Evolutionary conservation across 805 yeast species (phyloP), one percentile per base, ranked within the genome.

Genomic region (Ogataea siamensis): DNA sequence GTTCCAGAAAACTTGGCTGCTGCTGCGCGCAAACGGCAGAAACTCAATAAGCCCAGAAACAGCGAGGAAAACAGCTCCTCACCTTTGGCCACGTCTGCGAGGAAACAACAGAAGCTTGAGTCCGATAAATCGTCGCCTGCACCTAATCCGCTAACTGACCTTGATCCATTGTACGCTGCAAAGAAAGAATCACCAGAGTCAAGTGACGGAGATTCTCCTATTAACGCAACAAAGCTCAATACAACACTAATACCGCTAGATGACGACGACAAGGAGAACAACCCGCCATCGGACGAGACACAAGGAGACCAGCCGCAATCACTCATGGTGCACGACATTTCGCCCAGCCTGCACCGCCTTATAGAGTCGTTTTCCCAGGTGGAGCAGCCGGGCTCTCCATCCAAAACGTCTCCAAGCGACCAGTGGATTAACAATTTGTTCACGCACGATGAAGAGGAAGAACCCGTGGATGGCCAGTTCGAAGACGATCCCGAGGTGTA

Each of bases 231-330:
- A 5, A 75, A 75, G 50, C 57, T 71, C 28, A 75, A 74, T 47
- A 75, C 80, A 3, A 64, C 78, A 27, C 67, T 75, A 15, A 74
- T 75, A 31, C 74, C 72, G 43, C 44, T 75, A n/a, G 74, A 70
- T 40, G 76, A 68, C 23, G 60, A 60, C 18, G 60, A 57, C 37
- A 62, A 62, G 35, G 64, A 61, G 33, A 62, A 62, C 37, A 40
- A 50, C 27, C 47, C 47, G 20, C 34, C 17, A 34, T 42, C 13
- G 39, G 40, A 27, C 15, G 27, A 34, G 11, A 26, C 29, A 27
- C 29, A 27, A 9, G 18, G 18, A 13, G 29, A 25, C 12, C 28
- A 25, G 21, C 25, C 18, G 52, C 55, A 3, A 11, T 47, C 56
- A 3, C 37, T 58, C 19, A 32, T 52, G 24, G 57, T 49, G 9